phyloP scores from a whole-genome alignment of 164 flowering plant species.

The Buxus sempervirens region DNA sequence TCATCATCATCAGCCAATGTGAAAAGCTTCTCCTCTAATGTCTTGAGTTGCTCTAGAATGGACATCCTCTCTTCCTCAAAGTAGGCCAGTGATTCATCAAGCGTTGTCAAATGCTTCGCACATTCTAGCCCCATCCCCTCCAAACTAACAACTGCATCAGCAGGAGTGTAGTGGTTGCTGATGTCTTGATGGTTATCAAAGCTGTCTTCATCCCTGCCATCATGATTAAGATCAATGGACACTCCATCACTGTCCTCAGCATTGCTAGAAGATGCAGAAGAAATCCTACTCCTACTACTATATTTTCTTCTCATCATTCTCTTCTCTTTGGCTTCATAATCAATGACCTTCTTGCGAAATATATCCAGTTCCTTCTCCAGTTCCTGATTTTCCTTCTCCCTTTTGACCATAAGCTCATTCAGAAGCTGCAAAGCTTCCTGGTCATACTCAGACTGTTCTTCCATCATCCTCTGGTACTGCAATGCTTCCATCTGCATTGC shows the following conservation, averaged over 20 bases:
- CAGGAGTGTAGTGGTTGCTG: slow-evolving; percentile 41
- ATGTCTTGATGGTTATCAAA: slow-evolving; percentile 29
- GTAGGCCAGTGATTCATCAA: slow-evolving; percentile 54
- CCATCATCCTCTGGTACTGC: slow-evolving; percentile 97
- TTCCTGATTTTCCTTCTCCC: slow-evolving; percentile 83
- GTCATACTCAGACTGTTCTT: slow-evolving; percentile 89
- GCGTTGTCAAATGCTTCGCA: slow-evolving; percentile 25
- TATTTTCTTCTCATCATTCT: slow-evolving; percentile 35
- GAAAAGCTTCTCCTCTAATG: slow-evolving; percentile 76
- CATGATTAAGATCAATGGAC: slow-evolving; percentile 59
- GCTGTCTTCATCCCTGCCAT: slow-evolving; percentile 39
- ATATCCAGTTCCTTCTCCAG: slow-evolving; percentile 63
- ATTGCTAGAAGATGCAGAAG: slow-evolving; percentile 56
- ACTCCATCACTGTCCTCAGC: slow-evolving; percentile 62
- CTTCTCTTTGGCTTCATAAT: slow-evolving; percentile 51
- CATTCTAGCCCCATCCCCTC: slow-evolving; percentile 30
- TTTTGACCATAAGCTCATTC: slow-evolving; percentile 79
- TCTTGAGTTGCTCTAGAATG: slow-evolving; percentile 77
- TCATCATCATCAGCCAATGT: slow-evolving; percentile 49
- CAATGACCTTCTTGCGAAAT: slow-evolving; percentile 42
- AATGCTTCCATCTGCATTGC: slow-evolving; percentile 90
- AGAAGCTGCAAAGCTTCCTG: slow-evolving; percentile 80
- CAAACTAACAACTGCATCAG: slow-evolving; percentile 50
- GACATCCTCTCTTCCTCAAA: slow-evolving; percentile 80
- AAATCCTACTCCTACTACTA: slow-evolving; percentile 38